Conservation (phyloP, 352 stramenopile genomes). For the Phytophthora fragariae region DNA sequence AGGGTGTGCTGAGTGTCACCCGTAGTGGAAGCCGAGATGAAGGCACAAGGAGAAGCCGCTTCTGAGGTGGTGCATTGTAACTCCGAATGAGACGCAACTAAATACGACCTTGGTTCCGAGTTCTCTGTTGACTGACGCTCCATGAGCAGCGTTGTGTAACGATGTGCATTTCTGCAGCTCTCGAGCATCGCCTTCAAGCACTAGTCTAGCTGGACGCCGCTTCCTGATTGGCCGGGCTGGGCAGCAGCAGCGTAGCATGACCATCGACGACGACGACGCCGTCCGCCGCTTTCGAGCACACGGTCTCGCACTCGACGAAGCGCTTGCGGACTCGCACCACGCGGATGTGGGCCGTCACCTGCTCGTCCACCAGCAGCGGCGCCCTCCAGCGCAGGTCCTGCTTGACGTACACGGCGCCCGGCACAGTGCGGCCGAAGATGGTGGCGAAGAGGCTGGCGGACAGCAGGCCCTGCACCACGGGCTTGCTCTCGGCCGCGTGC, state of each 20-base stretch:
- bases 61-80: constrained; percentile 23
- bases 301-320: constrained; percentile 80
- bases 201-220: neutral
- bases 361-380: constrained; percentile 71
- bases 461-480: constrained; percentile 85
- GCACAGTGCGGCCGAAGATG: constrained; percentile 79
- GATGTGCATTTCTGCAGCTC: neutral
- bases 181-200: neutral
- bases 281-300: constrained; percentile 56
- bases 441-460: constrained; percentile 83
- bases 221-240: constrained; percentile 15
- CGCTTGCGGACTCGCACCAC: constrained; percentile 68
- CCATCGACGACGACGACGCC: constrained; percentile 72
- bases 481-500: constrained; percentile 37
- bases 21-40: constrained; percentile 33
- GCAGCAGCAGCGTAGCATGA: constrained; percentile 71
- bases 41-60: constrained; percentile 18
- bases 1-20: constrained; percentile 6
- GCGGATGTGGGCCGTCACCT: constrained; percentile 63
- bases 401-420: constrained; percentile 77
- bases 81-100: constrained; percentile 25
- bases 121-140: neutral
- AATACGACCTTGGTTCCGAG: constrained; percentile 12
- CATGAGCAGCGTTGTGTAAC: neutral
- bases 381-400: constrained; percentile 74